phyloP scores from a whole-genome alignment of 768 basidiomycete species.

The Termitomyces sp. region DNA sequence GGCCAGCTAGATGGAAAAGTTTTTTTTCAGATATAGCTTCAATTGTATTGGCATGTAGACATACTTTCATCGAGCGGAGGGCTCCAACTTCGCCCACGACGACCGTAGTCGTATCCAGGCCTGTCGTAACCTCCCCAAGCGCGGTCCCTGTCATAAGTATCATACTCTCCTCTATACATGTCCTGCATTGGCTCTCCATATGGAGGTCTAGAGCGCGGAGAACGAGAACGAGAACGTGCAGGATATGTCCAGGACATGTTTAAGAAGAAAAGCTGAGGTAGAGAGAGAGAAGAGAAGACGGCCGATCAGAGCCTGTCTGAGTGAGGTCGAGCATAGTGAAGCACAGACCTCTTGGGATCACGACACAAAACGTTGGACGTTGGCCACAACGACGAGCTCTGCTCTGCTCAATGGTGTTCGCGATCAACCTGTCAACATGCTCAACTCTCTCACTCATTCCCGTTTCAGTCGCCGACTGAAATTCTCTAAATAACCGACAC shows the following conservation, averaged over 20 bases:
- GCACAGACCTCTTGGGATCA: constrained; percentile 87
- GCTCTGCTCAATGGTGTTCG: constrained; percentile 46
- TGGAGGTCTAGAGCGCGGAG: constrained; percentile 57
- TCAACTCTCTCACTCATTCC: constrained; percentile 14
- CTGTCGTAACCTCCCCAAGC: constrained; percentile 69
- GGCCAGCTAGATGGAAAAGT: constrained; percentile 33
- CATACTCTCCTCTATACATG: constrained; percentile 61
- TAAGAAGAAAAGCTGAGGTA: constrained; percentile 50
- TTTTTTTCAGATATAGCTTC: constrained; percentile 9
- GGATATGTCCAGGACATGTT: constrained; percentile 84
- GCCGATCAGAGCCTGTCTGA: constrained; percentile 69
- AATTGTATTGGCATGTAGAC: constrained; percentile 7
- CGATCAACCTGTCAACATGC: constrained; percentile 41
- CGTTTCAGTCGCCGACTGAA: constrained; percentile 38
- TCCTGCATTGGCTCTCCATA: constrained; percentile 55
- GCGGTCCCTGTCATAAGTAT: constrained; percentile 68
- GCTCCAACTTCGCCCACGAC: constrained; percentile 75
- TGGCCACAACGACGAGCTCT: constrained; percentile 37
- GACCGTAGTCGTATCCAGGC: constrained; percentile 56
- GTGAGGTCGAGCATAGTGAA: constrained; percentile 85
- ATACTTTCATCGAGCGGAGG: constrained; percentile 65
- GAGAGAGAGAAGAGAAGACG: constrained; percentile 54
- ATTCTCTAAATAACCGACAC: constrained; percentile 3
- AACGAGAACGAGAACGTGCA: constrained; percentile 80
- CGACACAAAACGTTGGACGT: constrained; percentile 43